These are phyloP conservation scores for Exophiala sp. DNA, from an alignment of 2,329 filamentous ascomycete species.

Conservation along the genomic window DNA sequence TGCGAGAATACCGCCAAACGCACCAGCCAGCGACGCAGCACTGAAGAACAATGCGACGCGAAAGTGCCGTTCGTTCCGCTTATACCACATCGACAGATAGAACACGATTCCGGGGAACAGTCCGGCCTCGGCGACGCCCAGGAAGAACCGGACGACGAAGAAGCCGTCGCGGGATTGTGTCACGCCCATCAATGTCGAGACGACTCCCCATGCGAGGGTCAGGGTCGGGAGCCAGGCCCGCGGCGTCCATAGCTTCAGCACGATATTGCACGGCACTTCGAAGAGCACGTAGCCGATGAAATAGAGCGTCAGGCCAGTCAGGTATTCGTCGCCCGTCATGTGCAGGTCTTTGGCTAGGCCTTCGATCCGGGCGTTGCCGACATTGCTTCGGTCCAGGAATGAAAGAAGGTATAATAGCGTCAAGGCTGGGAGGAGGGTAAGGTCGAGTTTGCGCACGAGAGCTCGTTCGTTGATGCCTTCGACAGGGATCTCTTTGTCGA, in stretches of 20 bases:
- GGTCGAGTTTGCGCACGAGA: conserved; percentile 42
- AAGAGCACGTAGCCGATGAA: conserved; percentile 26
- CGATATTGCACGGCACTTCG: conserved; percentile 39
- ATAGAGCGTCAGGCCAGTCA: conserved; percentile 19
- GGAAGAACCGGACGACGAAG: conserved; percentile 34
- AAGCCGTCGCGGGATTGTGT: conserved; percentile 32
- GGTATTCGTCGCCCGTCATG: conserved; percentile 29
- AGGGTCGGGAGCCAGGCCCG: conserved; percentile 19
- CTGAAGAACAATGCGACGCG: conserved; percentile 57
- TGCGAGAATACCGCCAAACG: conserved; percentile 57
- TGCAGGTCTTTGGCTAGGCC: conserved; percentile 36
- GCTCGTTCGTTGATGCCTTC: conserved; percentile 36
- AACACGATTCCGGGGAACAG: conserved; percentile 49
- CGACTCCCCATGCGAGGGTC: conserved; percentile 41
- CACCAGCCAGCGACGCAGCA: conserved; percentile 52
- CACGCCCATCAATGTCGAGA: conserved; percentile 48
- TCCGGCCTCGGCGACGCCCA: conserved; percentile 36
- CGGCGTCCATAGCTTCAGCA: conserved; percentile 22
- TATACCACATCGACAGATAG: conserved; percentile 60
- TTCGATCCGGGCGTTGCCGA: conserved; percentile 38
- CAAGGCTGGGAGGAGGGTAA: conserved; percentile 39
- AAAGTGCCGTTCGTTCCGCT: conserved; percentile 53
- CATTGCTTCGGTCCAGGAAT: conserved; percentile 42
- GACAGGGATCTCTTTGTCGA: not conserved
- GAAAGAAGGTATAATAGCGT: conserved; percentile 42